Conservation (phyloP, 2,329 filamentous ascomycete species). For the Lojkania enalia region DNA sequence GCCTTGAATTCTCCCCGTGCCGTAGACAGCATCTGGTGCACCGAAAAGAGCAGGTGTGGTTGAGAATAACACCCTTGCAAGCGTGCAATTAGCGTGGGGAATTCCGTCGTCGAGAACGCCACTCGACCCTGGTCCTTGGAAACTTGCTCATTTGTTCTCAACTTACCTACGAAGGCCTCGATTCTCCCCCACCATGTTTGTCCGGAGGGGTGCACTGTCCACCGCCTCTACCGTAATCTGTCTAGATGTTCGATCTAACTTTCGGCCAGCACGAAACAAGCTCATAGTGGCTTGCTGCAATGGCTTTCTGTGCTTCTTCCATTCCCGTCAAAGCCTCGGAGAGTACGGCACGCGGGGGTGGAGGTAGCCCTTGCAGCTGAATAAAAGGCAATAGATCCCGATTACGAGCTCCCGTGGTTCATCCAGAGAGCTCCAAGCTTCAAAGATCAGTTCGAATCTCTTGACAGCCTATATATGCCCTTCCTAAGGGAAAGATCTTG, state of each 20-base stretch:
- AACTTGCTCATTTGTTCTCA: constrained; percentile 38
- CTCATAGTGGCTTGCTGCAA: constrained; percentile 22
- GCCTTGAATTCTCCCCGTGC: not conserved
- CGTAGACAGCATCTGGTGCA: not conserved
- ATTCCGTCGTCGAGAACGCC: too few species aligned
- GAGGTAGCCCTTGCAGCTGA: constrained; percentile 15
- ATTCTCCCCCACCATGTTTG: too few species aligned
- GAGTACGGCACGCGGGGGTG: constrained; percentile 28
- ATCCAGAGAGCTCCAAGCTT: too few species aligned
- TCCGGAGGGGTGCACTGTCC: too few species aligned
- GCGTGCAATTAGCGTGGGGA: constrained; percentile 15
- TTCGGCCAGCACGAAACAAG: constrained; percentile 13
- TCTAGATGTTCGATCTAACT: not conserved
- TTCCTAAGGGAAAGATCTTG: too few species aligned
- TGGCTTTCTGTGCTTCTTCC: too few species aligned
- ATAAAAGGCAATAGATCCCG: constrained; percentile 37
- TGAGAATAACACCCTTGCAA: not conserved
- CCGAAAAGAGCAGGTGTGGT: not conserved
- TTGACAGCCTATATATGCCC: too few species aligned
- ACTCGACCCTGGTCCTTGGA: too few species aligned
- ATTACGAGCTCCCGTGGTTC: too few species aligned
- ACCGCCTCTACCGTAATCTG: constrained; percentile 8
- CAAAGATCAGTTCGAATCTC: too few species aligned
- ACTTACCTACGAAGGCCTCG: too few species aligned
- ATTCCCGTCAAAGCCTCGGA: constrained; percentile 17